Conservation (phyloP, 2,329 filamentous ascomycete genomes). For the Colletotrichum orchidophilum region DNA sequence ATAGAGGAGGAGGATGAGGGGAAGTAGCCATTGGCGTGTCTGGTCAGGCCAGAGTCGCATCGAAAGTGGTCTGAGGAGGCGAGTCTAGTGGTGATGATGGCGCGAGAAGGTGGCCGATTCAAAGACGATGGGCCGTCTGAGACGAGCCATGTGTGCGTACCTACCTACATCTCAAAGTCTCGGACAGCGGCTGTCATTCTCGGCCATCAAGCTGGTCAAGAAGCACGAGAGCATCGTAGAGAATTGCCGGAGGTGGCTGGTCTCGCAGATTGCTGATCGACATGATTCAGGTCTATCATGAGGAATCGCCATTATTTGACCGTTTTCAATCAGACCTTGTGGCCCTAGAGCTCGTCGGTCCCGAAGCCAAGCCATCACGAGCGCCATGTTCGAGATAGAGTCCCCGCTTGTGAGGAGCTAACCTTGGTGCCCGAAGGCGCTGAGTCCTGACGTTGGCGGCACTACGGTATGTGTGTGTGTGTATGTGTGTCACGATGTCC, state of each 20-base stretch:
- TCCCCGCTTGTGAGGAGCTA: background rate
- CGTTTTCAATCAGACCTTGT: constrained; percentile 19
- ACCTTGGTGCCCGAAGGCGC: background rate
- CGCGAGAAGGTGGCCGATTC: background rate
- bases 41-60: constrained; percentile 8
- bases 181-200: constrained; percentile 1
- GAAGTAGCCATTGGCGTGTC: constrained; percentile 14
- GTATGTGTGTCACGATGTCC: no score
- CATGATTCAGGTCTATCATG: background rate
- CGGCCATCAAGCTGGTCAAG: background rate
- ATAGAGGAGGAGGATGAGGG: constrained; percentile 11
- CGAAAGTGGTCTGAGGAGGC: constrained; percentile 24
- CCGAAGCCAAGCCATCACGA: background rate
- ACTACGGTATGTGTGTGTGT: background rate
- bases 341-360: background rate
- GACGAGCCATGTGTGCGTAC: constrained; percentile 13
- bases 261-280: constrained; percentile 28
- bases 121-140: constrained; percentile 8
- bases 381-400: background rate
- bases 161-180: no score
- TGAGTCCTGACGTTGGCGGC: background rate
- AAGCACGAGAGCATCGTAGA: background rate
- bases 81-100: constrained; percentile 5
- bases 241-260: constrained; percentile 12
- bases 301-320: background rate